A percentile compares a stretch with the other conserved stretches of the same genome.
phyloP scores from a whole-genome alignment of 2,329 filamentous ascomycete genomes.

The Ploettnerulaceae sp. region DNA sequence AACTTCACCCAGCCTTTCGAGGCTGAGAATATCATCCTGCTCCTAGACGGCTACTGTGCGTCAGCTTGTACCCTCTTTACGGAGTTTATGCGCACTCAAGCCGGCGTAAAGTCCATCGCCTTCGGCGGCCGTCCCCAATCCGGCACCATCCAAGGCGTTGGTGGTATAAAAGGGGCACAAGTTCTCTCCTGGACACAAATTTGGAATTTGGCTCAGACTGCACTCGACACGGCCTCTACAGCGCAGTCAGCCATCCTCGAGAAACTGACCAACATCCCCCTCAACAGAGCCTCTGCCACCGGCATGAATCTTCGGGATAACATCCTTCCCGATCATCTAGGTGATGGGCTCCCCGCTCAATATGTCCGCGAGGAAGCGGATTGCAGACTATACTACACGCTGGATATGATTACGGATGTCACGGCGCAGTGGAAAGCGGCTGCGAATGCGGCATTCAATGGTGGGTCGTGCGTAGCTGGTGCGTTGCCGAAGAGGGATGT shows the following conservation, averaged over 20 bases:
- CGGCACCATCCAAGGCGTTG: slow-evolving; percentile 55
- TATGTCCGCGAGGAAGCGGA: slow-evolving; percentile 57
- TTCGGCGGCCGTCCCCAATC: slow-evolving; percentile 54
- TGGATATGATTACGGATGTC: slow-evolving; percentile 40
- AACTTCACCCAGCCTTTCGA: slow-evolving; percentile 36
- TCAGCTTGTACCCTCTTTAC: slow-evolving; percentile 57
- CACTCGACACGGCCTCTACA: not conserved
- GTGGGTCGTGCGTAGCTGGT: slow-evolving; percentile 34
- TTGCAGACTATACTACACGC: slow-evolving; percentile 56
- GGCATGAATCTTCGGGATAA: slow-evolving; percentile 41
- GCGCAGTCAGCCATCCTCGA: slow-evolving; percentile 17
- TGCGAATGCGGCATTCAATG: slow-evolving; percentile 38
- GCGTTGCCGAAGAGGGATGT: slow-evolving; percentile 18
- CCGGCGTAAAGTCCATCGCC: slow-evolving; percentile 50
- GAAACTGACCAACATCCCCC: slow-evolving; percentile 17
- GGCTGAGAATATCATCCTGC: slow-evolving; percentile 39
- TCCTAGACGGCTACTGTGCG: slow-evolving; percentile 49
- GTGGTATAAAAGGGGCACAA: slow-evolving; percentile 58
- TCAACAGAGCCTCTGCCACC: slow-evolving; percentile 28
- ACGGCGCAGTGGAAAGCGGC: slow-evolving; percentile 42
- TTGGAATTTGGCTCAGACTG: not conserved
- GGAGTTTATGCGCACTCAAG: slow-evolving; percentile 47
- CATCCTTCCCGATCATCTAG: slow-evolving; percentile 28
- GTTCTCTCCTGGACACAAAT: slow-evolving; percentile 9
- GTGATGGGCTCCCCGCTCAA: slow-evolving; percentile 45